Evolutionary conservation across 441 rosid genomes (phyloP), one percentile per base, ranked within the genome.

Genomic region (Mallotus japonicus): DNA sequence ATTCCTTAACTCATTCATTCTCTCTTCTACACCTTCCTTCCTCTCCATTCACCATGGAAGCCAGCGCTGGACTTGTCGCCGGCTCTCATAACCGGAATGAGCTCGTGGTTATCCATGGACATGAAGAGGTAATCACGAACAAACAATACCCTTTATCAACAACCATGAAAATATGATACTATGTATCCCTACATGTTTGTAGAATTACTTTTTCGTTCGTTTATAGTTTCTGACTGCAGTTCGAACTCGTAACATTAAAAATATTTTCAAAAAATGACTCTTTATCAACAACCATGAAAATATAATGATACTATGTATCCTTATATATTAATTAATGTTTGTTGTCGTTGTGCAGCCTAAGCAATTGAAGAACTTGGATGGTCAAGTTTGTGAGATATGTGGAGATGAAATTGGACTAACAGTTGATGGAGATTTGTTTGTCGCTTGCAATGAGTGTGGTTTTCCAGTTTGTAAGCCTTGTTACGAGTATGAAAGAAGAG

Each of bases 31-130:
- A 37, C 40, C 40, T 42, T 69, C 72, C 65, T 11, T 61, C 22
- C 32, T n/a, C n/a, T 53, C 53, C 59, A 53, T 64, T 60, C 71
- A 0, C 81, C 79, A 95, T 95, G 99, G 99, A 95, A 85, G 99
- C 99, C 19, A 90, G 92, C 42, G 99, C 98, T 59, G 99, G 98
- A 64, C 96, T 95, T 13, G 97, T 95, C 1, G 99, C 98, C 22
- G 99, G 99, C 62, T 95, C 99, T 34, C 99, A 92, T 86, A 95
- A 92, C 81, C 96, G 99, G 75, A 95, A 95, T 11, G 99, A 95
- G 82, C 98, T 95, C 42, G 97, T 95, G 8, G 99, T 93, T 80
- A 95, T 95, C 73, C 98, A 93, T 32, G 91, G 91, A 78, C 99
- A 95, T 65, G 98, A 95, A 80, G 98, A 95, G 98, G 98, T 91